Evolutionary conservation across 768 basidiomycete genomes (phyloP).

Genomic region (Kwoniella sp.): DNA sequence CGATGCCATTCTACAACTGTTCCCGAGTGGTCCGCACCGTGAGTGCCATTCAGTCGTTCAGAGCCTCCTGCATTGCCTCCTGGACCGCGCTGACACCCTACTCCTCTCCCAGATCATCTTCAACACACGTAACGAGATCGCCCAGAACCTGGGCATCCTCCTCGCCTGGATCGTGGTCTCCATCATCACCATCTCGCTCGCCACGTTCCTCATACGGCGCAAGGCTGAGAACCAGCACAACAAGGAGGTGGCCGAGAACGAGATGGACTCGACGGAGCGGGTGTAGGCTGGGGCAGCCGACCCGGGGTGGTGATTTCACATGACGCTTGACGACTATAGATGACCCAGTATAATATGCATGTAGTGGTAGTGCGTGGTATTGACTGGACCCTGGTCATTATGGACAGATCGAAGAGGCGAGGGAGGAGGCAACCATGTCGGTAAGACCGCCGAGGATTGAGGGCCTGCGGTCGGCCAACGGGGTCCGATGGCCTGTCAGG

Average conservation of each 20-base stretch:
- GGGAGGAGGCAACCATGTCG: no score
- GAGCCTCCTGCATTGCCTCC: no score
- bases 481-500: no score
- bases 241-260: constrained; percentile 17
- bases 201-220: constrained; percentile 38
- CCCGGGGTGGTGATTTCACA: no score
- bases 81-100: neutral
- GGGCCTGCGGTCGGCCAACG: no score
- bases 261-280: constrained; percentile 7
- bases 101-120: constrained; percentile 41
- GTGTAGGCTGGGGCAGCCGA: no score
- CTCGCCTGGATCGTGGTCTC: constrained; percentile 45
- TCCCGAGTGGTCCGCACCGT: constrained; percentile 39
- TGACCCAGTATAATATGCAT: no score
- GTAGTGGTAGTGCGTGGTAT: no score
- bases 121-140: constrained; percentile 49
- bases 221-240: constrained; percentile 26
- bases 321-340: no score
- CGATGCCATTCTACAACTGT: constrained; percentile 48
- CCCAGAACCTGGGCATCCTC: constrained; percentile 43
- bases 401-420: no score
- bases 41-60: constrained; percentile 1
- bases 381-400: no score
- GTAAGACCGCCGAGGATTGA: no score
- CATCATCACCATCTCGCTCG: constrained; percentile 38